Percentiles rank a stretch among this genome's conserved stretches.
These are phyloP conservation scores for Somion occarium DNA, from an alignment of 1,284 basidiomycete species.

Conservation along the genomic window DNA sequence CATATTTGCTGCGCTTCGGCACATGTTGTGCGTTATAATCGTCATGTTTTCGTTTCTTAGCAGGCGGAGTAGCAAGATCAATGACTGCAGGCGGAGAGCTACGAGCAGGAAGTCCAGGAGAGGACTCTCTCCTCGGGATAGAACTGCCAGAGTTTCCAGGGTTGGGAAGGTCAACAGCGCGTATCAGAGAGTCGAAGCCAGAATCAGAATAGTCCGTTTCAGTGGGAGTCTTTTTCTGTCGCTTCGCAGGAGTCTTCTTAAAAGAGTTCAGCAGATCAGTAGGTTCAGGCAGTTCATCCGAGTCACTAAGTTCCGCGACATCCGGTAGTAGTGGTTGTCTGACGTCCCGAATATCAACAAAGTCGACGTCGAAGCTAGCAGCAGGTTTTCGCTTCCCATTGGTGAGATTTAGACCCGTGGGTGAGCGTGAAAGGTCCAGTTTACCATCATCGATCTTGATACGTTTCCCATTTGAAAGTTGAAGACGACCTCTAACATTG, in stretches of 20 bases:
- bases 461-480: slow-evolving; percentile 37
- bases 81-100: not conserved
- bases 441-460: slow-evolving; percentile 37
- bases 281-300: slow-evolving; percentile 39
- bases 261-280: slow-evolving; percentile 28
- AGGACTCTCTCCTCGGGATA: too few species aligned
- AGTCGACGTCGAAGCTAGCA: slow-evolving; percentile 47
- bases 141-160: not conserved
- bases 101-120: not conserved
- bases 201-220: slow-evolving; percentile 34
- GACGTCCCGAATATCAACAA: slow-evolving; percentile 40
- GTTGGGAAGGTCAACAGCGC: slow-evolving; percentile 1
- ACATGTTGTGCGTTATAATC: slow-evolving; percentile 3
- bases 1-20: not conserved
- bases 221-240: slow-evolving; percentile 12
- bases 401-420: not conserved
- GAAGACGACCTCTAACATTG: slow-evolving; percentile 36
- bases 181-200: slow-evolving; percentile 33
- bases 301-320: slow-evolving; percentile 19
- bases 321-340: slow-evolving; percentile 16
- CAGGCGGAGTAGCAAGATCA: not conserved
- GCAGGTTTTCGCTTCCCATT: slow-evolving; percentile 27
- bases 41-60: not conserved
- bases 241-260: not conserved
- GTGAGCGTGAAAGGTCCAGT: not conserved